Percentiles rank a stretch among this genome's conserved stretches.
phyloP scores from a whole-genome alignment of 2,329 filamentous ascomycete species.

The Blumeria hordei region DNA sequence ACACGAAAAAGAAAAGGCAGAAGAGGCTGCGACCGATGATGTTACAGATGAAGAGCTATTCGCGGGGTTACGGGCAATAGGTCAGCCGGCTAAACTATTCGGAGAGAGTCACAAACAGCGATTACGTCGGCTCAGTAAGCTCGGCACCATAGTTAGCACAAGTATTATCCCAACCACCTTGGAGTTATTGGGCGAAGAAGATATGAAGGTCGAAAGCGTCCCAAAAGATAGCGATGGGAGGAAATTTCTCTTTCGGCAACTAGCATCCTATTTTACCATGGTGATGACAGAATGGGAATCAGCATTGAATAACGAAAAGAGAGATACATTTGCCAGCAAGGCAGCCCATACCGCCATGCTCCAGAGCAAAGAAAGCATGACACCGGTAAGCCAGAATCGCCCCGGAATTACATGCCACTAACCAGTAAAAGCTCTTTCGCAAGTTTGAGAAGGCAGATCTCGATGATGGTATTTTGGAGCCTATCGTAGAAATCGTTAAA shows the following conservation, averaged over 20 bases:
- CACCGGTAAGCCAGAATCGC: slow-evolving; percentile 27
- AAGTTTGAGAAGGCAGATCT: slow-evolving; percentile 66
- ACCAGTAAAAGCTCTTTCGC: slow-evolving; percentile 41
- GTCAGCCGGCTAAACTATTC: slow-evolving; percentile 54
- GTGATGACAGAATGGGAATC: slow-evolving; percentile 70
- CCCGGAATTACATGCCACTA: slow-evolving; percentile 1
- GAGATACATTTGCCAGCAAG: slow-evolving; percentile 51
- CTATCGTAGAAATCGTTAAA: slow-evolving; percentile 75
- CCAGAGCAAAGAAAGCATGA: slow-evolving; percentile 69
- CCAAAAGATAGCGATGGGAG: slow-evolving; percentile 38
- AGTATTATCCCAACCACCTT: slow-evolving; percentile 77
- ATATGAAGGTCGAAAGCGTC: slow-evolving; percentile 59
- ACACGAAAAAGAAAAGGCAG: slow-evolving; percentile 26
- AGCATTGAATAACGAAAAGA: slow-evolving; percentile 43
- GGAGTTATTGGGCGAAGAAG: slow-evolving; percentile 52
- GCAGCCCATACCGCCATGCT: slow-evolving; percentile 66
- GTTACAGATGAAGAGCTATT: slow-evolving; percentile 48
- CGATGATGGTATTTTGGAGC: slow-evolving; percentile 53
- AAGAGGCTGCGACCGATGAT: slow-evolving; percentile 29
- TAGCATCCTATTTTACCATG: slow-evolving; percentile 91
- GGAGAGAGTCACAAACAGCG: slow-evolving; percentile 52
- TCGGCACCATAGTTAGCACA: slow-evolving; percentile 34
- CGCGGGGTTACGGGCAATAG: slow-evolving; percentile 40
- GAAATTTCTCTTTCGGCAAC: slow-evolving; percentile 57
- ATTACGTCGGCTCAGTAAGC: slow-evolving; percentile 44